Conservation (phyloP, 1,139 yeast genomes). For the Geotrichum siamense region DNA sequence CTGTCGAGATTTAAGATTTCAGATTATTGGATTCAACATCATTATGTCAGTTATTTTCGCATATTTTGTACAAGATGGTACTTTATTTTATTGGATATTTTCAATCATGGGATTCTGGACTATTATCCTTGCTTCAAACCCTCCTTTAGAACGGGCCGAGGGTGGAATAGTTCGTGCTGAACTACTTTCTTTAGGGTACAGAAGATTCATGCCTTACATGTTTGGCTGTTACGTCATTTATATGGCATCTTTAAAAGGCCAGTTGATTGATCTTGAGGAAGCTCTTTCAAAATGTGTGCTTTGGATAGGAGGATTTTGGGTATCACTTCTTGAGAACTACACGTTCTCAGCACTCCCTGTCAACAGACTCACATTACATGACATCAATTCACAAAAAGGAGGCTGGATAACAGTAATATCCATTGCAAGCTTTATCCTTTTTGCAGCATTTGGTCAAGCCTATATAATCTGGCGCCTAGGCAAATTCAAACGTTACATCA, state of each 20-base stretch:
- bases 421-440: slow-evolving; percentile 42
- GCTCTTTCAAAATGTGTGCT: slow-evolving; percentile 47
- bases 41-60: slow-evolving; percentile 47
- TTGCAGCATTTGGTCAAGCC: slow-evolving; percentile 64
- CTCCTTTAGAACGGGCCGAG: slow-evolving; percentile 45
- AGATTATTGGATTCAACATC: slow-evolving; percentile 52
- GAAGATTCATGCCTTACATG: slow-evolving; percentile 67
- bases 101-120: slow-evolving; percentile 81
- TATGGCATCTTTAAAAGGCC: slow-evolving; percentile 43
- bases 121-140: slow-evolving; percentile 70
- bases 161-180: slow-evolving; percentile 49
- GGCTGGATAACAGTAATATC: slow-evolving; percentile 58
- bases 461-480: slow-evolving; percentile 77
- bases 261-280: slow-evolving; percentile 29
- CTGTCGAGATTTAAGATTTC: slow-evolving; percentile 61
- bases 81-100: slow-evolving; percentile 54
- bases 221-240: slow-evolving; percentile 71
- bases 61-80: slow-evolving; percentile 50
- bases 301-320: slow-evolving; percentile 81
- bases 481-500: slow-evolving; percentile 50
- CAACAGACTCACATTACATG: slow-evolving; percentile 68
- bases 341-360: slow-evolving; percentile 85
- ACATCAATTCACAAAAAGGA: slow-evolving; percentile 68
- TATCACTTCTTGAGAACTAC: slow-evolving; percentile 76
- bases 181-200: slow-evolving; percentile 62